Conservation (phyloP, 768 basidiomycete species). For the Lactarius pseudohatsudake region DNA sequence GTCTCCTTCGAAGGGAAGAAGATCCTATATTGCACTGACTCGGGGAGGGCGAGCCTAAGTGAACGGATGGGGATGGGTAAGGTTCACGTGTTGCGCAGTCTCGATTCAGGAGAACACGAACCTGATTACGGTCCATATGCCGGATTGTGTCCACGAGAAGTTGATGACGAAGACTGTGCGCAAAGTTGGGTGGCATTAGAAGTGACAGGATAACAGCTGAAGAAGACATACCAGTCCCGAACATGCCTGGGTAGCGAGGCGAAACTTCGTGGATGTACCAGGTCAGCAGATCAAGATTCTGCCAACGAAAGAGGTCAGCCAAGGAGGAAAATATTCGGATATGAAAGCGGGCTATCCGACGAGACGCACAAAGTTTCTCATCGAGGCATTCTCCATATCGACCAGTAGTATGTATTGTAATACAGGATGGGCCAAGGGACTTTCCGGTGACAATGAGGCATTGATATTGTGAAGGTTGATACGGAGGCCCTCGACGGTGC, state of each 20-base stretch:
- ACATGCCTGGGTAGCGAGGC: constrained; percentile 73
- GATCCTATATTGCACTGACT: constrained; percentile 56
- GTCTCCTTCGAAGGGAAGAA: constrained; percentile 63
- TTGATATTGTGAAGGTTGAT: constrained; percentile 53
- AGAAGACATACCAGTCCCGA: constrained; percentile 58
- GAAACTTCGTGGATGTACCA: constrained; percentile 67
- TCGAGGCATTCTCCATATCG: constrained; percentile 57
- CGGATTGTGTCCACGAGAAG: constrained; percentile 71
- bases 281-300: constrained; percentile 61
- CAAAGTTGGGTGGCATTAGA: constrained; percentile 18
- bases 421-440: constrained; percentile 36
- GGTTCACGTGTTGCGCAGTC: not conserved
- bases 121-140: constrained; percentile 67
- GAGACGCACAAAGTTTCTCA: constrained; percentile 55
- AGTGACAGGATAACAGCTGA: constrained; percentile 22
- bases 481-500: constrained; percentile 52
- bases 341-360: constrained; percentile 16
- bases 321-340: constrained; percentile 23
- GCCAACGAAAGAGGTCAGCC: constrained; percentile 23
- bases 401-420: constrained; percentile 68
- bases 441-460: constrained; percentile 34
- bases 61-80: constrained; percentile 4
- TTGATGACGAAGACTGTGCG: constrained; percentile 65
- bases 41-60: constrained; percentile 61
- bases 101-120: constrained; percentile 31